Conservation (phyloP, 2,329 filamentous ascomycete genomes). For the Sphaerulina populicola region DNA sequence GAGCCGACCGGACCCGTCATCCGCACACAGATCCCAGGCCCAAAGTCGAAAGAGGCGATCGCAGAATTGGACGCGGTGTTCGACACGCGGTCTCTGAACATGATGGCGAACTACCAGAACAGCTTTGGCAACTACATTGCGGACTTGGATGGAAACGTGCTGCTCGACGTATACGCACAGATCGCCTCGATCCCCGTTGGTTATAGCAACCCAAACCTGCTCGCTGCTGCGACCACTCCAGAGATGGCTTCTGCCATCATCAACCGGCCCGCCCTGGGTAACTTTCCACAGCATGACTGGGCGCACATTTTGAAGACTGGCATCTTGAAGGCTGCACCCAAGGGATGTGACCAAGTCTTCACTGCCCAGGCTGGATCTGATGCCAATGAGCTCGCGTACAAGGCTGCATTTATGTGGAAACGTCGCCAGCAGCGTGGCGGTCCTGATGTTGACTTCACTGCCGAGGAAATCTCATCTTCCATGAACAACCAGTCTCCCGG, state of each 20-base stretch:
- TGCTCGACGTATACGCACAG: slow-evolving; percentile 79
- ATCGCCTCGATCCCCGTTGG: slow-evolving; percentile 88
- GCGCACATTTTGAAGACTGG: slow-evolving; percentile 68
- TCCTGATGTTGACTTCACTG: slow-evolving; percentile 65
- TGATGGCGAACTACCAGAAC: slow-evolving; percentile 67
- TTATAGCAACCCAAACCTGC: slow-evolving; percentile 78
- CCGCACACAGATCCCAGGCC: slow-evolving; percentile 61
- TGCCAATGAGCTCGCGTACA: slow-evolving; percentile 90
- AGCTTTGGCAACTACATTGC: slow-evolving; percentile 73
- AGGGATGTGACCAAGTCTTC: slow-evolving; percentile 80
- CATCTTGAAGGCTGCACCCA: slow-evolving; percentile 72
- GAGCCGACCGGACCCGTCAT: slow-evolving; percentile 51
- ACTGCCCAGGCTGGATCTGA: slow-evolving; percentile 83
- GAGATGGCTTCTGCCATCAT: slow-evolving; percentile 75
- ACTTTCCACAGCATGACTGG: slow-evolving; percentile 85
- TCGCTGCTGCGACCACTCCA: slow-evolving; percentile 60
- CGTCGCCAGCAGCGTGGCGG: slow-evolving; percentile 74
- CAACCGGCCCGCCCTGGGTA: slow-evolving; percentile 82
- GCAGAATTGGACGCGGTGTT: slow-evolving; percentile 69
- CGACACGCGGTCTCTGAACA: slow-evolving; percentile 77
- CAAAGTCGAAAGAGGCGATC: slow-evolving; percentile 60
- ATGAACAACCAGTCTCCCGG: slow-evolving; percentile 80
- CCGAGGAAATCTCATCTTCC: slow-evolving; percentile 61
- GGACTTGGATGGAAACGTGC: slow-evolving; percentile 61
- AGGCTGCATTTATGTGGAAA: slow-evolving; percentile 91